Percentiles rank a stretch among this genome's conserved stretches.
phyloP scores from a whole-genome alignment of 164 flowering plant genomes.

The Annona cherimola region DNA sequence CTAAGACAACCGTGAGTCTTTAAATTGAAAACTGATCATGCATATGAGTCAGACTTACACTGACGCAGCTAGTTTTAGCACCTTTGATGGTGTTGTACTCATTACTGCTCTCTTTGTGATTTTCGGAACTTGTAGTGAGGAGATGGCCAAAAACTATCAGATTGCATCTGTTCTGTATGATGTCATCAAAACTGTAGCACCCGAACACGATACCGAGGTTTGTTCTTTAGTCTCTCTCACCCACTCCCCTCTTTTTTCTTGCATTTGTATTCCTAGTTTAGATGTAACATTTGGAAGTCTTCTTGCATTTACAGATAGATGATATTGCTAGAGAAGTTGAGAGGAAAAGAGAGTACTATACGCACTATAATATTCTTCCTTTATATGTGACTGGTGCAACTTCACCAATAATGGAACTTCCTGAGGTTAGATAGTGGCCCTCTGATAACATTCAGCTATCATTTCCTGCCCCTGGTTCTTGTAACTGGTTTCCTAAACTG shows the following conservation, averaged over 20 bases:
- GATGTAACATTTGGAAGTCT: not conserved
- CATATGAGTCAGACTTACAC: not conserved
- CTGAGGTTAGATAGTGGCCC: conserved; percentile 58
- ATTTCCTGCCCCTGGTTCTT: not conserved
- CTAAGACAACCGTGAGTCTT: conserved; percentile 80
- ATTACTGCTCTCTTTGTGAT: conserved; percentile 2
- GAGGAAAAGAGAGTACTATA: conserved; percentile 54
- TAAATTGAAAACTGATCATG: conserved; percentile 6
- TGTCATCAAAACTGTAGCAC: conserved; percentile 70
- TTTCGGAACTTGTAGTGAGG: conserved; percentile 51
- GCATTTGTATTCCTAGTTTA: conserved; percentile 2
- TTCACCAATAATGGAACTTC: conserved; percentile 86
- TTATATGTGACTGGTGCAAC: conserved; percentile 61
- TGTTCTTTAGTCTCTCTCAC: conserved; percentile 6
- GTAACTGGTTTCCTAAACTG: not conserved
- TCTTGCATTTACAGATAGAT: conserved; percentile 43
- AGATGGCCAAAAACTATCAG: conserved; percentile 88
- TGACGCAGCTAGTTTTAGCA: not conserved
- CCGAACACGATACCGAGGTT: conserved; percentile 70
- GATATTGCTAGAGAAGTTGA: conserved; percentile 70
- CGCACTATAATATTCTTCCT: conserved; percentile 86
- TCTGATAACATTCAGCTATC: not conserved
- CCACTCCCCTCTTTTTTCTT: conserved; percentile 1
- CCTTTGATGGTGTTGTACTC: not conserved
- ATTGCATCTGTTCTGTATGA: conserved; percentile 83